Conservation (phyloP, 2,329 filamentous ascomycete species). For the Paecilomyces variotii region DNA sequence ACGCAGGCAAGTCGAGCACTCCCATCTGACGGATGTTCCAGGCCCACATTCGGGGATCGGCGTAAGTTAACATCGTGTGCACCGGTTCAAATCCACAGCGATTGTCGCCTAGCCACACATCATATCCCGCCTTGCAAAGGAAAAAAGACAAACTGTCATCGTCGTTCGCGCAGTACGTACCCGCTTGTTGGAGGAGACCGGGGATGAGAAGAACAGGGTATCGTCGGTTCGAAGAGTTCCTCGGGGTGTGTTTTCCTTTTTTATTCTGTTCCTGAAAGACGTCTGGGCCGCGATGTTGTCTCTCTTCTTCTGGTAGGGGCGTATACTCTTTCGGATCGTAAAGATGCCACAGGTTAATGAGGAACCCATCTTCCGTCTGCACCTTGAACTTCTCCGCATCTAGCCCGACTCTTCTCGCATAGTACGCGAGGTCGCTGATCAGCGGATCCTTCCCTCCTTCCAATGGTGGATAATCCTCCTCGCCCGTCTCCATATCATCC, state of each 20-base stretch:
- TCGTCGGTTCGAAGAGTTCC: slow-evolving; percentile 15
- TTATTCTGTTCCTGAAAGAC: slow-evolving; percentile 48
- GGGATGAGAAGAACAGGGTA: slow-evolving; percentile 85
- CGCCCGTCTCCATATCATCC: slow-evolving; percentile 20
- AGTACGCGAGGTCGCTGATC: slow-evolving; percentile 72
- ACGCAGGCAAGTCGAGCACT: slow-evolving; percentile 73
- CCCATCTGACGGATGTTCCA: slow-evolving; percentile 97
- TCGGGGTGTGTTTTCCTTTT: slow-evolving; percentile 15
- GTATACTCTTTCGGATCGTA: slow-evolving; percentile 72
- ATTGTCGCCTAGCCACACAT: slow-evolving; percentile 95
- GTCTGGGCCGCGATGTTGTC: slow-evolving; percentile 48
- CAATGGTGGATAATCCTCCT: slow-evolving; percentile 57
- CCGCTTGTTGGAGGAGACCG: slow-evolving; percentile 77
- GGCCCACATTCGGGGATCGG: slow-evolving; percentile 87
- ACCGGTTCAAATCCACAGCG: slow-evolving; percentile 75
- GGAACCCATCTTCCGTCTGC: slow-evolving; percentile 88
- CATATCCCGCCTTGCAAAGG: slow-evolving; percentile 83
- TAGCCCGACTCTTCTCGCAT: slow-evolving; percentile 77
- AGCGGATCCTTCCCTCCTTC: slow-evolving; percentile 76
- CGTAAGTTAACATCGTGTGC: slow-evolving; percentile 61
- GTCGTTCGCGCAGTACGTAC: slow-evolving; percentile 84
- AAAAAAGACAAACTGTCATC: slow-evolving; percentile 86
- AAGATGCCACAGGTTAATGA: slow-evolving; percentile 82
- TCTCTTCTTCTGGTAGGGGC: slow-evolving; percentile 40
- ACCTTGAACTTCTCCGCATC: slow-evolving; percentile 78